phyloP scores from a whole-genome alignment of 345 rosid genomes.

The Physaria fendleri region DNA sequence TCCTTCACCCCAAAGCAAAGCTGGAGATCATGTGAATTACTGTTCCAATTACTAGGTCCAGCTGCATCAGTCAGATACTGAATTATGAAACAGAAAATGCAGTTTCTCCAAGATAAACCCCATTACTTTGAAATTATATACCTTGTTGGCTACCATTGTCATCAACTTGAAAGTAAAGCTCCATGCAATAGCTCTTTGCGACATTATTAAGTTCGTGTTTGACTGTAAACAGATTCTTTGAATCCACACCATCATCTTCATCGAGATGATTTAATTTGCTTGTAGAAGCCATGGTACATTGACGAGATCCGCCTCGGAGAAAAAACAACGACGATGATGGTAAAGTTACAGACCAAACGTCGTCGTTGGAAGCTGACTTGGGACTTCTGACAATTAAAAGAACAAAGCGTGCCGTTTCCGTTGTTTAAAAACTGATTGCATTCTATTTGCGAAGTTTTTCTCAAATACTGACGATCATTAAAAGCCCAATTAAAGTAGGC shows the following conservation, averaged over 20 bases:
- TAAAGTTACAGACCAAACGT: slow-evolving; percentile 3
- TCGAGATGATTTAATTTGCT: slow-evolving; percentile 37
- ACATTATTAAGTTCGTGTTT: slow-evolving; percentile 65
- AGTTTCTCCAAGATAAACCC: slow-evolving; percentile 3
- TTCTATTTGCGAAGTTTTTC: neutral
- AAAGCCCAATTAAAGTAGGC: slow-evolving; percentile 3
- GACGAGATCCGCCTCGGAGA: slow-evolving; percentile 23
- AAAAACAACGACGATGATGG: slow-evolving; percentile 21
- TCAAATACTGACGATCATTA: neutral
- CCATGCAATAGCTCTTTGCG: slow-evolving; percentile 74
- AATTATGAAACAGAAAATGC: slow-evolving; percentile 29
- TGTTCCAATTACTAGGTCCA: slow-evolving; percentile 53
- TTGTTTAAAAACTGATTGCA: slow-evolving; percentile 4
- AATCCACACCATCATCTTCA: slow-evolving; percentile 43
- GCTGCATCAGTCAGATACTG: slow-evolving; percentile 43
- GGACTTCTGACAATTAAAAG: neutral
- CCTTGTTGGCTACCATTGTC: slow-evolving; percentile 37
- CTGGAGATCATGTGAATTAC: slow-evolving; percentile 73
- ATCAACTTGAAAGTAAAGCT: slow-evolving; percentile 58
- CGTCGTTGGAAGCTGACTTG: neutral
- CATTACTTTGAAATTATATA: slow-evolving; percentile 17
- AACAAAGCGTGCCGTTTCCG: slow-evolving; percentile 28
- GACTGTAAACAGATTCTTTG: slow-evolving; percentile 51
- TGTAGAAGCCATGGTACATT: slow-evolving; percentile 75
- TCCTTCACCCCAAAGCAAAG: slow-evolving; percentile 91